A percentile compares a stretch with the other conserved stretches of the same genome.
phyloP scores from a whole-genome alignment of 371 early-diverging fungal species.

The Mucor racemosus region DNA sequence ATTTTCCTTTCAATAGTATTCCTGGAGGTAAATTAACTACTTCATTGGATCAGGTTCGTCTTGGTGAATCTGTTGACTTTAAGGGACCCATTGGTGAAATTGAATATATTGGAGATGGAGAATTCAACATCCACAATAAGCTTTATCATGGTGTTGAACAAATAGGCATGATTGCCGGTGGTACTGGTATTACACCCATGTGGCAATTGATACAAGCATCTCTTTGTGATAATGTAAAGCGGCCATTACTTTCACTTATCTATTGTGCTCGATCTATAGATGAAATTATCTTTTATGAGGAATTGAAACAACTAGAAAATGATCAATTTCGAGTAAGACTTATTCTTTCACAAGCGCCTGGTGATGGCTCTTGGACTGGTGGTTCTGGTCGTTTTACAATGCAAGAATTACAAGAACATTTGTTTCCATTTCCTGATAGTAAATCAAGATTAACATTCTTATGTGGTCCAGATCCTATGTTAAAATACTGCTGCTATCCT shows the following conservation, averaged over 20 bases:
- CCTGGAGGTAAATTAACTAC: slow-evolving; percentile 64
- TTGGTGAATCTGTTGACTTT: slow-evolving; percentile 83
- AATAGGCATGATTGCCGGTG: slow-evolving; percentile 83
- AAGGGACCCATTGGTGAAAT: slow-evolving; percentile 85
- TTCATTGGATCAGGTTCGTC: slow-evolving; percentile 49
- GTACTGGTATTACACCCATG: slow-evolving; percentile 95
- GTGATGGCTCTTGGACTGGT: slow-evolving; percentile 57
- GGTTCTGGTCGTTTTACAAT: slow-evolving; percentile 69
- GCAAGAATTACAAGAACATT: slow-evolving; percentile 65
- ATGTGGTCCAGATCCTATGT: slow-evolving; percentile 88
- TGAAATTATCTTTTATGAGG: slow-evolving; percentile 83
- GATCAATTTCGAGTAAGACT: slow-evolving; percentile 72
- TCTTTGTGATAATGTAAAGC: slow-evolving; percentile 64
- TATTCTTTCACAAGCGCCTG: slow-evolving; percentile 30
- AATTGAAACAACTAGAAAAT: slow-evolving; percentile 76
- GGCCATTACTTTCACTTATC: slow-evolving; percentile 81
- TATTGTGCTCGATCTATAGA: slow-evolving; percentile 83
- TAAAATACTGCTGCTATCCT: slow-evolving; percentile 8
- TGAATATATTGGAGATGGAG: slow-evolving; percentile 60
- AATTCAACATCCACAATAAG: background rate
- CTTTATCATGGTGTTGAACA: slow-evolving; percentile 43
- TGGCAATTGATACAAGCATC: slow-evolving; percentile 66
- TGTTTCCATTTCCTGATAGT: slow-evolving; percentile 58
- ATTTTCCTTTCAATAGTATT: slow-evolving; percentile 36
- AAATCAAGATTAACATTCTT: slow-evolving; percentile 70